phyloP scores from a whole-genome alignment of 306 rosid species.

The Delonix regia region DNA sequence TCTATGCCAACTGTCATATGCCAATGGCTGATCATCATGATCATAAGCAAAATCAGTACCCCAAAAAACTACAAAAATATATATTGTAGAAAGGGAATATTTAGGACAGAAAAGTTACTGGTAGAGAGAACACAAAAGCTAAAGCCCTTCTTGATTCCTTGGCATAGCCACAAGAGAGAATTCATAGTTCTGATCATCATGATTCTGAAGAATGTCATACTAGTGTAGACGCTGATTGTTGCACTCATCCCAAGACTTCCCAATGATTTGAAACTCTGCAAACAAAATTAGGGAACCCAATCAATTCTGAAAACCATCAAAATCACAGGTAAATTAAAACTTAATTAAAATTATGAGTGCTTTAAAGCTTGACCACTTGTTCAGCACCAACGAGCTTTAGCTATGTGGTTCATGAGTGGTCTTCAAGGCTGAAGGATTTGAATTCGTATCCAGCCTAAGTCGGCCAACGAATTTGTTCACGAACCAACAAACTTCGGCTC shows the following conservation, averaged over 20 bases:
- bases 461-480: background rate
- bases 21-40: constrained; percentile 35
- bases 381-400: background rate
- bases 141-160: constrained; percentile 37
- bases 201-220: constrained; percentile 5
- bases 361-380: background rate
- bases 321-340: background rate
- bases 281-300: constrained; percentile 24
- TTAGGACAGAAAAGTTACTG: constrained; percentile 45
- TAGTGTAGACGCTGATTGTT: constrained; percentile 45
- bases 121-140: constrained; percentile 35
- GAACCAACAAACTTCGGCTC: background rate
- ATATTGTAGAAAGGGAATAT: constrained; percentile 31
- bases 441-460: background rate
- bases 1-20: constrained; percentile 43
- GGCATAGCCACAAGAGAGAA: constrained; percentile 2
- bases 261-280: constrained; percentile 56
- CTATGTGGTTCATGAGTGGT: background rate
- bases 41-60: constrained; percentile 38
- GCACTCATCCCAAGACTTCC: constrained; percentile 58
- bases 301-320: constrained; percentile 4
- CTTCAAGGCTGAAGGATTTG: background rate
- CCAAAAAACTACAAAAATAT: background rate
- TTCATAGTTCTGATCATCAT: constrained; percentile 33
- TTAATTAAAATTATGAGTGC: background rate